Evolutionary conservation across 345 rosid genomes (phyloP).

Genomic region (Jatropha curcas): DNA sequence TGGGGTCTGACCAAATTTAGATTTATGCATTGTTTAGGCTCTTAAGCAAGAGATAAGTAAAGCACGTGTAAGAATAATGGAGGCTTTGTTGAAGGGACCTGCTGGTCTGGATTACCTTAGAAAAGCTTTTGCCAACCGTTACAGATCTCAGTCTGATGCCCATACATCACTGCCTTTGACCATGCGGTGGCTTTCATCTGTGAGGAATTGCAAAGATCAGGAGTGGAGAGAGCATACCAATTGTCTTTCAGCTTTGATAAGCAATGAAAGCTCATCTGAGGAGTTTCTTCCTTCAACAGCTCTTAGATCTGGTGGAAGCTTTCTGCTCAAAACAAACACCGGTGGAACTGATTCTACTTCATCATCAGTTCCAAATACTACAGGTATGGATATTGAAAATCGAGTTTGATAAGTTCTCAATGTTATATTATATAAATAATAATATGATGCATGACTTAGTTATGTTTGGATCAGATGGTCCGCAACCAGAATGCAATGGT

Average conservation of each 20-base stretch:
- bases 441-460: neutral
- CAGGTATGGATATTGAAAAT: conserved; percentile 37
- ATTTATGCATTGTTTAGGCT: conserved; percentile 38
- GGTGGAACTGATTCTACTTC: conserved; percentile 22
- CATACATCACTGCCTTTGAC: conserved; percentile 52
- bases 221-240: conserved; percentile 80
- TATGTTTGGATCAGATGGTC: conserved; percentile 38
- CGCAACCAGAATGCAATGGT: conserved; percentile 47
- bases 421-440: too few relatives aligned
- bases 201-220: conserved; percentile 43
- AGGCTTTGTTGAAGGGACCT: conserved; percentile 77
- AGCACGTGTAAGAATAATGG: conserved; percentile 73
- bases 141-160: conserved; percentile 60
- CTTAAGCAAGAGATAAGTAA: conserved; percentile 71
- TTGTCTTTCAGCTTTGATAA: conserved; percentile 44
- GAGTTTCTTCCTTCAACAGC: conserved; percentile 48
- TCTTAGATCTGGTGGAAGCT: conserved; percentile 80
- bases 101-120: conserved; percentile 71
- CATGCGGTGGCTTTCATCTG: conserved; percentile 61
- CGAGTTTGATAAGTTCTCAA: neutral
- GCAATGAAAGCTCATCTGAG: conserved; percentile 45
- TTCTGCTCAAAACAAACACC: conserved; percentile 31
- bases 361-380: conserved; percentile 29
- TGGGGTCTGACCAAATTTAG: neutral
- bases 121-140: conserved; percentile 55